Base-by-base conservation (phyloP, 2,329 filamentous ascomycete genomes). In the Verticillium zaregamsianum region DNA sequence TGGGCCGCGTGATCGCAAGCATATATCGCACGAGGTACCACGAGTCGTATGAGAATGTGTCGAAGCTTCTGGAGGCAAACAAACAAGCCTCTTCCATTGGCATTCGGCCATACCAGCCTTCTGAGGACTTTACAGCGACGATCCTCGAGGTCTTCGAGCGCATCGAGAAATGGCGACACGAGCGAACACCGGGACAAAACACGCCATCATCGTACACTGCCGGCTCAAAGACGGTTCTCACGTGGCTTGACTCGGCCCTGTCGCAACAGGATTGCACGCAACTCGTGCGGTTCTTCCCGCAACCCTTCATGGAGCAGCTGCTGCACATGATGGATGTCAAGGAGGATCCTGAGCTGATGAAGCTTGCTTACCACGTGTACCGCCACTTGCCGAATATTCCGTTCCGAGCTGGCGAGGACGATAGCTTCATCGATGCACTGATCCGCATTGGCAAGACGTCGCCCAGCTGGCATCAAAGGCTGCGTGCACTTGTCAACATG, bases 301-400 rank as follows among this genome's bases (percentile, higher is more conserved):
- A 91, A 39, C 83, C 90, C 0, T 94, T 98, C 71, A 95, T 96
- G 74, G 91, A 95, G 69, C 91, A 97, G 73, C 85, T 99, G 15
- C 80, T 99, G 59, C 93, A 99, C 80, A 99, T 99, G 95, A 99
- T 99, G 94, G 95, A 99, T 71, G 92, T 99, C 73, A 98, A 98
- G 75, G 95, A 99, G 75, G 95, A 99, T 70, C 93, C 92, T 0
- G 96, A 99, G 75, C 84, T 99, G 2, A 96, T 97, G 81, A 90
- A 91, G 11, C 84, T 97, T 9, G 94, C 95, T 0, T 99, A 98
- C 72, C 93, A 97, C 71, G 95, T 99, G 52, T 99, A 98, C 80
- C 90, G 94, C 7, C 94, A 99, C 71, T 80, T 99, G 17, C 93
- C 95, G 15, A 99, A 99, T 73, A 92, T 99, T 61, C 93, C 95